Evolutionary conservation across 2,329 filamentous ascomycete genomes (phyloP).

Genomic region (Zasmidium cellare): DNA sequence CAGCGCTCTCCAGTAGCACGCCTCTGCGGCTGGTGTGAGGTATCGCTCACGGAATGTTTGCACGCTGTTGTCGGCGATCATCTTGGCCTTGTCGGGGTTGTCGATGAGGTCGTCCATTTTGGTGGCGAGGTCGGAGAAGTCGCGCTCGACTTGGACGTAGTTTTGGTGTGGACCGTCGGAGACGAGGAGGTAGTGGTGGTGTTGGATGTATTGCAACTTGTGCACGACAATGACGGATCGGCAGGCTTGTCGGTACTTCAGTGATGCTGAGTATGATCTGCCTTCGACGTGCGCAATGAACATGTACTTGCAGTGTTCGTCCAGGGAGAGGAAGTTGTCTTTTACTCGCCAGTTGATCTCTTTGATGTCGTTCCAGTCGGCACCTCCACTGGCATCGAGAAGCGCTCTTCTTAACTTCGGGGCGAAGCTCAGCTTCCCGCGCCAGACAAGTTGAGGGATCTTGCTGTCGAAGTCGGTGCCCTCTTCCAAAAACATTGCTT

Average conservation of each 20-base stretch:
- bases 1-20: constrained; percentile 29
- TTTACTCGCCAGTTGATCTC: constrained; percentile 27
- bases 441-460: constrained; percentile 31
- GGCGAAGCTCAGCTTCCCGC: constrained; percentile 30
- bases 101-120: constrained; percentile 23
- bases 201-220: constrained; percentile 25
- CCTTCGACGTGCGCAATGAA: constrained; percentile 32
- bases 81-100: constrained; percentile 20
- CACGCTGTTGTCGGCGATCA: constrained; percentile 29
- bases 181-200: constrained; percentile 28
- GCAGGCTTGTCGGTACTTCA: constrained; percentile 33
- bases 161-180: constrained; percentile 29
- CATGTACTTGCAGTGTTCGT: constrained; percentile 29
- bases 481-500: constrained; percentile 33
- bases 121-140: constrained; percentile 25
- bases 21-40: constrained; percentile 30
- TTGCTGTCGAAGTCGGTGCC: constrained; percentile 22
- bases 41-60: constrained; percentile 31
- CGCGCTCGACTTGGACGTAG: constrained; percentile 22
- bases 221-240: constrained; percentile 28
- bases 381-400: constrained; percentile 29
- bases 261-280: constrained; percentile 26
- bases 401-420: constrained; percentile 32
- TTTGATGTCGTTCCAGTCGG: constrained; percentile 40
- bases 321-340: constrained; percentile 23